phyloP scores from a whole-genome alignment of 1,284 basidiomycete genomes.

The Thecaphora frezii region DNA sequence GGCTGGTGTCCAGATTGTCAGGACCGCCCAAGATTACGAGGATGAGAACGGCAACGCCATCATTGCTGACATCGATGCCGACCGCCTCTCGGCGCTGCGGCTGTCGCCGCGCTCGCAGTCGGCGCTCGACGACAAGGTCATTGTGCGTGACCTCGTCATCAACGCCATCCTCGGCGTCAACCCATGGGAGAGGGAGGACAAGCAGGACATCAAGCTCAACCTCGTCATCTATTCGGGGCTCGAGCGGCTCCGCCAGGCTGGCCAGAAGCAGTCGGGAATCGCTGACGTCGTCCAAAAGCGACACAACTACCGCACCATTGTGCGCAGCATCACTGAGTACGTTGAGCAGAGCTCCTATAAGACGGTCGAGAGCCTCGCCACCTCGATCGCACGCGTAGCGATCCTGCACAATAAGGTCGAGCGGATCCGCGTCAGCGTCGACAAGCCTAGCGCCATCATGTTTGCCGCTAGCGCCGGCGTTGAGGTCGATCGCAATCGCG shows the following conservation, averaged over 20 bases:
- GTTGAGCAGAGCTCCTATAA: conserved; percentile 65
- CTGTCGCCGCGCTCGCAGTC: conserved; percentile 30
- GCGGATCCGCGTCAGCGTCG: conserved; percentile 64
- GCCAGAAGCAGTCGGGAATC: conserved; percentile 9
- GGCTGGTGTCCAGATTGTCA: conserved; percentile 62
- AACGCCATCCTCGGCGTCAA: conserved; percentile 73
- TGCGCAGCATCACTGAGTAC: conserved; percentile 58
- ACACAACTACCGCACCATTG: conserved; percentile 32
- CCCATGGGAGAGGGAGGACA: conserved; percentile 70
- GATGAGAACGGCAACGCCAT: conserved; percentile 13
- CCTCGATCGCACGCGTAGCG: conserved; percentile 67
- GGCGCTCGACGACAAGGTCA: conserved; percentile 52
- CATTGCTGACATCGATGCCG: conserved; percentile 14
- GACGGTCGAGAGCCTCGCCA: conserved; percentile 75
- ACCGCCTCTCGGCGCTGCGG: conserved; percentile 15
- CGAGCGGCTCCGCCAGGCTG: conserved; percentile 17
- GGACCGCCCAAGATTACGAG: conserved; percentile 37
- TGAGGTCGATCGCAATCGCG: conserved; percentile 65
- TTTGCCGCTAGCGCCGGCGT: conserved; percentile 71
- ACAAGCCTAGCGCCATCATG: conserved; percentile 76
- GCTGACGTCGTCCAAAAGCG: conserved; percentile 44
- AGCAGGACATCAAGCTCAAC: conserved; percentile 71
- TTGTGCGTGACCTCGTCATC: conserved; percentile 65
- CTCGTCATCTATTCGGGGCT: conserved; percentile 61
- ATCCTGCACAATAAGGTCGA: conserved; percentile 41